Evolutionary conservation across 352 stramenopile genomes (phyloP), one percentile per base, ranked within the genome.

Genomic region (Hyaloperonospora arabidopsidis): DNA sequence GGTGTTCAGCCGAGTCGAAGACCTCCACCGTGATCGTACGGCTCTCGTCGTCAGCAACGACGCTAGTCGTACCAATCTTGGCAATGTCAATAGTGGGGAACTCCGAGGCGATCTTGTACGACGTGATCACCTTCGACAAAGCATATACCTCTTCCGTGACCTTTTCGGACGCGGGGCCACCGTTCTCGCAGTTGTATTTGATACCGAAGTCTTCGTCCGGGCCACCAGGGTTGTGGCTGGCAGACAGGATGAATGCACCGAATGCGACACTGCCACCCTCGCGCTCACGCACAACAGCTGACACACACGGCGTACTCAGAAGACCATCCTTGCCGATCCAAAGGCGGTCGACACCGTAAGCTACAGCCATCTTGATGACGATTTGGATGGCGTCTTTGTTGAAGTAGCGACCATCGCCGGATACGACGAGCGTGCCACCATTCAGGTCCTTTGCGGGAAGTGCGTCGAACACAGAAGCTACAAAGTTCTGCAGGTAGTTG

Each of bases 111-210:
- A 95, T 91, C 68, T 97, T 97, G 83, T 98, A 97, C 51, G 76
- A 83, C 52, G 86, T 81, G 57, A 99, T 97, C n/a, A 79, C 80
- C 61, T 89, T 96, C 17, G 96, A 98, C 61, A 97, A 89, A 54
- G 79, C 72, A 74, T 94, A 99, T 59, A 99, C 98, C 49, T 86
- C 88, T 57, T 99, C 79, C 35, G 97, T 99, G 49, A 99, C 82
- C 61, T 96, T 93, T 74, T 99, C 96, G 6, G 92, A 89, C 17
- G 96, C 96, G 3, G 96, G 96, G 34, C 97, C 95, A 49, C 97
- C 97, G 81, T 99, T 99, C 65, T 96, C 88, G 49, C 70, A 95
- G 77, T 99, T 99, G 85, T 98, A 99, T 71, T 98, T 98, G 63
- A 98, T 97, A 49, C 97, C 97, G 67, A 99, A 99, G 76, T 99